Base-by-base conservation (phyloP, 192 early-diverging fungal species). In the Piromyces sp. region DNA sequence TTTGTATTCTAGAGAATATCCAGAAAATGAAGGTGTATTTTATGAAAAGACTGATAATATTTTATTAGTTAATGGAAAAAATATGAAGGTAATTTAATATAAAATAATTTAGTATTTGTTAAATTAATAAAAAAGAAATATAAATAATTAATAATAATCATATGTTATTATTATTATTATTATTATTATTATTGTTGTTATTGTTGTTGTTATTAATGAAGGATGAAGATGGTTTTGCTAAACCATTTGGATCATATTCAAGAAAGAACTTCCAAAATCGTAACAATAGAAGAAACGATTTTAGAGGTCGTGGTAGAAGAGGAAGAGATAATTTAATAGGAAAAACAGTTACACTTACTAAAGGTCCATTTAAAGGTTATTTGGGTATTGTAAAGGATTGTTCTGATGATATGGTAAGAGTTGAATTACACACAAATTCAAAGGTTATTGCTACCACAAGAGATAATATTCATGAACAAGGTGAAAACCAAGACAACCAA, bases 341-440 rank as follows among this genome's bases (percentile, higher is more conserved):
- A 51, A 92, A 94, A 83, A 96, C 94, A 0, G 96, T 97, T 15
- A 92, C 91, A 31, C 93, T 96, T 51, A 90, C 89, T 17, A 89
- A 91, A 30, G 98, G 98, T 15, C 94, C 94, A 19, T 95, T 94
- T 89, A 99, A 99, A 85, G 96, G 96, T n/a, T 99, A 97, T 85
- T 86, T 96, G 28, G 98, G 98, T 28, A 95, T 98, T 80, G 95
- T 96, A 36, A 97, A 97, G 84, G 96, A 97, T 40, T 89, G 92
- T 0, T 88, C 89, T 0, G 93, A 94, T 80, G 84, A 83, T 14
- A 85, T 86, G 51, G 95, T 92, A 13, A 91, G 96, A 30, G 93
- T 99, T 11, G 96, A 98, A 86, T 88, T 99, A 30, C 96, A 98
- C 86, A 97, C 96, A 30, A 95, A 93, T 84, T 91, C 90, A 30